Conservation (phyloP, 371 early-diverging fungal species). For the Mucor saturninus region DNA sequence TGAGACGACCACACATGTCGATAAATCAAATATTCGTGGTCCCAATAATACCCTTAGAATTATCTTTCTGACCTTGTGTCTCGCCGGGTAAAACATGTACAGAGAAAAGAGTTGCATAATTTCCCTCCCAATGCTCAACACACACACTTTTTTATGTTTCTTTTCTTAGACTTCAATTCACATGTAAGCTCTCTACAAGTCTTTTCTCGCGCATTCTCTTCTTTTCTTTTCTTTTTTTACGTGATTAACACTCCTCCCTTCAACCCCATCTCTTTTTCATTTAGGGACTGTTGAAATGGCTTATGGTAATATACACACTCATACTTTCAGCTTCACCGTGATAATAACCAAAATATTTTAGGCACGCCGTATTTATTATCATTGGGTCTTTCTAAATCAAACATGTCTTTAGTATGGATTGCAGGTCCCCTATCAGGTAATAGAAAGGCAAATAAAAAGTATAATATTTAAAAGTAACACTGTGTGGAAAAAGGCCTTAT, state of each 20-base stretch:
- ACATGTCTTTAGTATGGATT: constrained; percentile 94
- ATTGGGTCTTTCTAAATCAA: constrained; percentile 83
- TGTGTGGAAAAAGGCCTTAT: constrained; percentile 59
- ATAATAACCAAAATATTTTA: constrained; percentile 5
- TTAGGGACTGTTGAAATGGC: constrained; percentile 75
- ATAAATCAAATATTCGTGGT: constrained; percentile 33
- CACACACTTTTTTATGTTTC: no score
- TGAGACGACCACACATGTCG: constrained; percentile 11
- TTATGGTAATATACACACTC: constrained; percentile 42
- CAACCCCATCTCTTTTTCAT: neutral
- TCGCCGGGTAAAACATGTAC: constrained; percentile 25
- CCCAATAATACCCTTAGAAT: constrained; percentile 40
- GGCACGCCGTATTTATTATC: constrained; percentile 91
- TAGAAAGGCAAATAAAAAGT: no score
- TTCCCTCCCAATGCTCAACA: neutral
- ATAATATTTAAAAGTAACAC: no score
- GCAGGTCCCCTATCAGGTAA: constrained; percentile 94
- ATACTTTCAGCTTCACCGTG: no score
- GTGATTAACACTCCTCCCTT: no score
- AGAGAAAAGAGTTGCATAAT: no score
- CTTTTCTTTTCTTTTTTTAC: no score
- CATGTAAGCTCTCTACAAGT: constrained; percentile 35
- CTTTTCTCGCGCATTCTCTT: neutral
- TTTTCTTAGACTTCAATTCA: constrained; percentile 43
- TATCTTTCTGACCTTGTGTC: constrained; percentile 48